Evolutionary conservation across 257 asterid species (phyloP).

Genomic region (Sherardia arvensis): DNA sequence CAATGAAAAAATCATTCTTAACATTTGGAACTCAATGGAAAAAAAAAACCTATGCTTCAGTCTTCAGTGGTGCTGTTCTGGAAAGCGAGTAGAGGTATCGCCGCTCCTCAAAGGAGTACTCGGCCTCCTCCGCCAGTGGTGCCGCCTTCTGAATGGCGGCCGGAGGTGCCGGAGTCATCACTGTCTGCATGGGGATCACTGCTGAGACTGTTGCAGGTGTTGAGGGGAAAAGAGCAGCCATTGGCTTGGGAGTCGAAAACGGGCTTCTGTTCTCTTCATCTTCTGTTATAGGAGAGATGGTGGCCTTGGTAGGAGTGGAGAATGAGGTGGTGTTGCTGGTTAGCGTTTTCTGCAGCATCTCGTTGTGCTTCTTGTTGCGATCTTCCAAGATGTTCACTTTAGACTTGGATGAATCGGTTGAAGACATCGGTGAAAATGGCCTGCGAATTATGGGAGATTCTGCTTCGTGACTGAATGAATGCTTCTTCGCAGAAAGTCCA

Average conservation of each 20-base stretch:
- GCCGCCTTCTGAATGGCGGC: slow-evolving; percentile 11
- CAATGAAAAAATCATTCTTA: not conserved
- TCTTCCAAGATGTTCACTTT: slow-evolving; percentile 59
- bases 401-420: slow-evolving; percentile 64
- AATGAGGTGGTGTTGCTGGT: slow-evolving; percentile 32
- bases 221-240: slow-evolving; percentile 38
- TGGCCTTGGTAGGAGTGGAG: slow-evolving; percentile 55
- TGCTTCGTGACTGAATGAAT: slow-evolving; percentile 30
- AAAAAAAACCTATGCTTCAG: slow-evolving; percentile 23
- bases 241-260: slow-evolving; percentile 33
- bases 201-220: slow-evolving; percentile 57
- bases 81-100: slow-evolving; percentile 63
- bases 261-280: slow-evolving; percentile 58
- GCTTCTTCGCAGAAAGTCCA: slow-evolving; percentile 50
- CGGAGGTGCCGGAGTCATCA: slow-evolving; percentile 45
- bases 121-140: slow-evolving; percentile 35
- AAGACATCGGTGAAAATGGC: slow-evolving; percentile 90
- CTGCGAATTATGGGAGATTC: slow-evolving; percentile 53
- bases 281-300: slow-evolving; percentile 21
- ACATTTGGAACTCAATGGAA: not conserved
- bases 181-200: slow-evolving; percentile 68
- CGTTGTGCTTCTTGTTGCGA: slow-evolving; percentile 45
- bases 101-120: slow-evolving; percentile 80
- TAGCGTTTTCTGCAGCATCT: slow-evolving; percentile 43
- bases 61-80: slow-evolving; percentile 28